Conservation (phyloP, 495 filamentous ascomycete species). For the Tuber indicum region DNA sequence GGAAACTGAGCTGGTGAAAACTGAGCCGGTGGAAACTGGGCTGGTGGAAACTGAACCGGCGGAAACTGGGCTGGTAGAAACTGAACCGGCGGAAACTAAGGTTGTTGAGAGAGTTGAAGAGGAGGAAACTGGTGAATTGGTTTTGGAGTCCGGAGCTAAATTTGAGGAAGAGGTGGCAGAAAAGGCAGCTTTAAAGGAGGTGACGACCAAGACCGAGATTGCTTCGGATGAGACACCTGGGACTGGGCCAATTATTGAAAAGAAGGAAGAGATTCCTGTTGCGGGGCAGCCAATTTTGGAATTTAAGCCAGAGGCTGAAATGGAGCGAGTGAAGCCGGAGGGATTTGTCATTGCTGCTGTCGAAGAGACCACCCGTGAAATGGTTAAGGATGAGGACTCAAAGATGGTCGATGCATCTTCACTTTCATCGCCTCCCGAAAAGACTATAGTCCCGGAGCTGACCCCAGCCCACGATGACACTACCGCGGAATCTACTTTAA, state of each 20-base stretch:
- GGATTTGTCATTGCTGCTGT: neutral
- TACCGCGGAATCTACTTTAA: neutral
- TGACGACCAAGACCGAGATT: conserved; percentile 1
- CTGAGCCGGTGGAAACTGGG: neutral
- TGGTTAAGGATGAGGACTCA: conserved; percentile 14
- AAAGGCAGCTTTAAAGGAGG: neutral
- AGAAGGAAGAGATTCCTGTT: conserved; percentile 9
- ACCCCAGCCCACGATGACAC: neutral
- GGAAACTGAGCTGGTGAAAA: neutral
- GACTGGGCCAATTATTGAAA: neutral
- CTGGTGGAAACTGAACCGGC: too few species aligned
- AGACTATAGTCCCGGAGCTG: neutral
- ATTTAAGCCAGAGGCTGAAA: conserved; percentile 5
- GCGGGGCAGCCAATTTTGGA: conserved; percentile 16
- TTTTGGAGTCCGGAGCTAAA: neutral
- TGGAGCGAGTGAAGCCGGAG: conserved; percentile 7
- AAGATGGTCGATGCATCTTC: conserved; percentile 19
- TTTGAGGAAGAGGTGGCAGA: conserved; percentile 9
- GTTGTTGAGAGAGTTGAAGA: neutral
- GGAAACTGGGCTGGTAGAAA: neutral
- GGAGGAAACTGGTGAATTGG: conserved; percentile 4
- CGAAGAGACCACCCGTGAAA: neutral
- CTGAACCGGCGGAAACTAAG: neutral
- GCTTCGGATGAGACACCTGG: conserved; percentile 19
- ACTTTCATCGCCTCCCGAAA: neutral